These are phyloP conservation scores for Citeromyces hawaiiensis DNA, from an alignment of 1,139 yeast genomes.

Conservation along the genomic window DNA sequence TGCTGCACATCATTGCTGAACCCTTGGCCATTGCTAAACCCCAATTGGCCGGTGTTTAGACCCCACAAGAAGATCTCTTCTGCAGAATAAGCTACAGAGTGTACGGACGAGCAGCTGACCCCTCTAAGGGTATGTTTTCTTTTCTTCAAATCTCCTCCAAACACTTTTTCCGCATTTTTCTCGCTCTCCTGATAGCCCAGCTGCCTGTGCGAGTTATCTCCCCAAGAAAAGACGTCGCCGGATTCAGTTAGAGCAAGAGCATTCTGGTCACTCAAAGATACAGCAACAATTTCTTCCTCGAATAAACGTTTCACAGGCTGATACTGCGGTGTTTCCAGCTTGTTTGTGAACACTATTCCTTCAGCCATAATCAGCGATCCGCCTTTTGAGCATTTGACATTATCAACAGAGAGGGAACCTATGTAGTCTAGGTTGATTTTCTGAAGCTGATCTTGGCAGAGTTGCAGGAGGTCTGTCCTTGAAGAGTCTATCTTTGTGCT, in stretches of 20 bases:
- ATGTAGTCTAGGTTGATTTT: not conserved
- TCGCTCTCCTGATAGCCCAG: conserved; percentile 36
- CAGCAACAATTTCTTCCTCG: conserved; percentile 21
- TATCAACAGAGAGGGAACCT: not conserved
- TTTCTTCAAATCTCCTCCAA: conserved; percentile 29
- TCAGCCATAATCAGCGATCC: not conserved
- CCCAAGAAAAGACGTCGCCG: conserved; percentile 64
- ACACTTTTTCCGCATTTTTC: conserved; percentile 23
- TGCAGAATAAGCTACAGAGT: conserved; percentile 49
- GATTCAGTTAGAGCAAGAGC: conserved; percentile 37
- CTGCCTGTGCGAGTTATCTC: conserved; percentile 53
- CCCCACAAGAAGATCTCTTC: conserved; percentile 64
- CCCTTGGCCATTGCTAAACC: too few relatives aligned
- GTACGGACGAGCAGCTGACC: conserved; percentile 57
- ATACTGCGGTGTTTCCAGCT: not conserved
- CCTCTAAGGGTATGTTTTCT: conserved; percentile 25
- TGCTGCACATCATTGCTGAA: conserved; percentile 14
- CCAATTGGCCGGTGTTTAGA: conserved; percentile 78
- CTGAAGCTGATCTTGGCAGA: not conserved
- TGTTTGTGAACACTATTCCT: not conserved
- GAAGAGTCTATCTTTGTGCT: too few relatives aligned
- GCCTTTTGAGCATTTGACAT: not conserved
- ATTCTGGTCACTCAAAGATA: conserved; percentile 56
- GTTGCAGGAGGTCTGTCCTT: conserved; percentile 31
- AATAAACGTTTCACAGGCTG: conserved; percentile 13